A percentile compares a stretch with the other conserved stretches of the same genome.
These are phyloP conservation scores for Paxillus rubicundulus DNA, from an alignment of 768 basidiomycete genomes.

Conservation along the genomic window DNA sequence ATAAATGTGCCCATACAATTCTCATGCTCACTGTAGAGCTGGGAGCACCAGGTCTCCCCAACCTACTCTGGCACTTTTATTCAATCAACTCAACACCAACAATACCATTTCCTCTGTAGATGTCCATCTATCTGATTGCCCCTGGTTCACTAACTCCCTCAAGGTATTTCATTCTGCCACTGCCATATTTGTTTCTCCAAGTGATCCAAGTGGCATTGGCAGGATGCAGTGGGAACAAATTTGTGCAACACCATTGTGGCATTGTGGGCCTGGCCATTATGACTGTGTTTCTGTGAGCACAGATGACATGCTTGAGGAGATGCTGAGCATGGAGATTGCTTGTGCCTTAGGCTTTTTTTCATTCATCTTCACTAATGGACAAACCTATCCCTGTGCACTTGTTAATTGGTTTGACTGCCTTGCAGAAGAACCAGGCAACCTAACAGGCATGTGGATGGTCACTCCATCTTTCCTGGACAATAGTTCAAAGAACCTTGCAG, in stretches of 20 bases:
- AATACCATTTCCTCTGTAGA: constrained; percentile 1
- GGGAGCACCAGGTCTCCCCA: neutral
- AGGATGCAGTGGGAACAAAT: constrained; percentile 31
- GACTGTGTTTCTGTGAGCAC: constrained; percentile 30
- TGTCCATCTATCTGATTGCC: constrained; percentile 13
- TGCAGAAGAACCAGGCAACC: constrained; percentile 11
- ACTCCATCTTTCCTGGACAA: too few relatives aligned
- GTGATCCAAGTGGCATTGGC: neutral
- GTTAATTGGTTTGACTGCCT: constrained; percentile 25
- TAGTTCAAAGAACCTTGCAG: too few relatives aligned
- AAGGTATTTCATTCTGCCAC: constrained; percentile 4
- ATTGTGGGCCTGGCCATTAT: constrained; percentile 15
- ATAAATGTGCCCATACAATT: neutral
- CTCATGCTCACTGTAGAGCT: constrained; percentile 13
- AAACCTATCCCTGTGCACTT: constrained; percentile 24
- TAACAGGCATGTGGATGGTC: constrained; percentile 29
- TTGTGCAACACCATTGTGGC: constrained; percentile 26
- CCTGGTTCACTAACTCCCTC: neutral
- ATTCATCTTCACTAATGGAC: constrained; percentile 5
- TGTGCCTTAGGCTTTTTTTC: constrained; percentile 23
- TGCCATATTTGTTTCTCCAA: neutral
- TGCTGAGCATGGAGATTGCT: constrained; percentile 23
- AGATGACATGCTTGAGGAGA: constrained; percentile 14
- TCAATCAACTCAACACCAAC: constrained; percentile 20
- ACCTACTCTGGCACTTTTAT: constrained; percentile 29